These are phyloP conservation scores for Puya raimondii DNA, from an alignment of 176 grass and related monocot species.

Conservation along the genomic window DNA sequence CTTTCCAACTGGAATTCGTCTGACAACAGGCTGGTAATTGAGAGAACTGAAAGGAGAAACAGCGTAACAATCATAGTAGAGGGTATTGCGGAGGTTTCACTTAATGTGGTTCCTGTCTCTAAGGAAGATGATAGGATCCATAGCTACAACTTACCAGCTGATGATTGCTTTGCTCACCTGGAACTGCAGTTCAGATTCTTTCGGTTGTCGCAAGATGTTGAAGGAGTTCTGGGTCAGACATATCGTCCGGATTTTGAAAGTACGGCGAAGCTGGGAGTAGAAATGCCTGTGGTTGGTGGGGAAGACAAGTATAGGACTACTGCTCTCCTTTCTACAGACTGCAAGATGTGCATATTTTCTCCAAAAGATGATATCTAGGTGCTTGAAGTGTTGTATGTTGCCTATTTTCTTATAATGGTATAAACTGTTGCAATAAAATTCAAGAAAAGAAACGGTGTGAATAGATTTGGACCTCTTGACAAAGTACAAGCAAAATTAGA, in stretches of 20 bases:
- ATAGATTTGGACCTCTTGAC: too few species aligned
- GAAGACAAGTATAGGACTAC: constrained; percentile 23
- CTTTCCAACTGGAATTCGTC: constrained; percentile 23
- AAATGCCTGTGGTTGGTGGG: constrained; percentile 33
- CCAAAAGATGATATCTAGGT: not conserved
- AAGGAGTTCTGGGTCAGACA: constrained; percentile 31
- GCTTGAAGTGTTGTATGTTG: not conserved
- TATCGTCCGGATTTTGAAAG: constrained; percentile 23
- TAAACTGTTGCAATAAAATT: too few species aligned
- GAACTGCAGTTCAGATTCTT: constrained; percentile 24
- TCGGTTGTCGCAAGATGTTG: constrained; percentile 6
- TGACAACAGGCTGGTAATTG: constrained; percentile 11
- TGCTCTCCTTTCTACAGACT: constrained; percentile 26
- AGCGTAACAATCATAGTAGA: constrained; percentile 16
- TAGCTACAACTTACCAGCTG: constrained; percentile 20
- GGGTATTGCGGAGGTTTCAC: constrained; percentile 14
- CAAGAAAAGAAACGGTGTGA: too few species aligned
- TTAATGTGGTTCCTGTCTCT: constrained; percentile 30
- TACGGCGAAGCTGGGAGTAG: constrained; percentile 21
- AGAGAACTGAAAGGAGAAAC: constrained; percentile 26
- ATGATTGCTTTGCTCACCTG: constrained; percentile 27
- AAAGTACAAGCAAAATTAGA: too few species aligned
- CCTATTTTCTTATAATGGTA: too few species aligned
- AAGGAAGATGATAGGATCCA: constrained; percentile 33
- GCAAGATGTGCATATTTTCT: constrained; percentile 19